Conservation (phyloP, 495 filamentous ascomycete species). For the Lasiosphaeria ovina region DNA sequence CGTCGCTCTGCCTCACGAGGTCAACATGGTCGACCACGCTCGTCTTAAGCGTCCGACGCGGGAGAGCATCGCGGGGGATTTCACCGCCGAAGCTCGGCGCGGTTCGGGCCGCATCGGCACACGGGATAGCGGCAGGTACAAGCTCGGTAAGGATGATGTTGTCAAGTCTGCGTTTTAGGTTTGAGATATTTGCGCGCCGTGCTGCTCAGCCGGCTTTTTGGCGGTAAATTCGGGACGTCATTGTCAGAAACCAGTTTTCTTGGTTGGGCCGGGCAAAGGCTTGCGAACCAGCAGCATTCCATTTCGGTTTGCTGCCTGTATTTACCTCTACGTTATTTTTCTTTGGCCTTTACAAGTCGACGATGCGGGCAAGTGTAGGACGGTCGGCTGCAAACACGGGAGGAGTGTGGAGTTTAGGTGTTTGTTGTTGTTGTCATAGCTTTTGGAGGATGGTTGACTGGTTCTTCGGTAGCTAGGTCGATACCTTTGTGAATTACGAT, state of each 20-base stretch:
- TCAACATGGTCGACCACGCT: constrained; percentile 90
- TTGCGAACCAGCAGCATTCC: too few species aligned
- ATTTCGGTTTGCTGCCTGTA: too few species aligned
- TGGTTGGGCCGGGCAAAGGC: too few species aligned
- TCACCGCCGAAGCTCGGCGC: constrained; percentile 50
- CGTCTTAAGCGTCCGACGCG: constrained; percentile 84
- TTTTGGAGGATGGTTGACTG: constrained; percentile 4
- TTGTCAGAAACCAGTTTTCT: too few species aligned
- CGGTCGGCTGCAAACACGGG: not conserved
- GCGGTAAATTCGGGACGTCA: too few species aligned
- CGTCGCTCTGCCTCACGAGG: constrained; percentile 92
- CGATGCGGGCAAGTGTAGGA: too few species aligned
- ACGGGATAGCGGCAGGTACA: constrained; percentile 49
- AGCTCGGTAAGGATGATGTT: constrained; percentile 70
- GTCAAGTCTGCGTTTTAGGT: constrained; percentile 79
- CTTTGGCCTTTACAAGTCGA: too few species aligned
- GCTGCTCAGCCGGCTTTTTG: not conserved
- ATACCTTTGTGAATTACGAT: constrained; percentile 12
- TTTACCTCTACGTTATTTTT: too few species aligned
- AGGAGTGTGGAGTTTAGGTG: not conserved
- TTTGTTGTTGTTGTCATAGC: not conserved
- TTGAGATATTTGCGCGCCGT: not conserved
- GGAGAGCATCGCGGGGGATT: constrained; percentile 73
- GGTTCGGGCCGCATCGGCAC: constrained; percentile 47
- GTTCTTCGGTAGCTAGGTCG: constrained; percentile 10